phyloP scores from a whole-genome alignment of 2,329 filamentous ascomycete genomes.

The Alternaria longipes region DNA sequence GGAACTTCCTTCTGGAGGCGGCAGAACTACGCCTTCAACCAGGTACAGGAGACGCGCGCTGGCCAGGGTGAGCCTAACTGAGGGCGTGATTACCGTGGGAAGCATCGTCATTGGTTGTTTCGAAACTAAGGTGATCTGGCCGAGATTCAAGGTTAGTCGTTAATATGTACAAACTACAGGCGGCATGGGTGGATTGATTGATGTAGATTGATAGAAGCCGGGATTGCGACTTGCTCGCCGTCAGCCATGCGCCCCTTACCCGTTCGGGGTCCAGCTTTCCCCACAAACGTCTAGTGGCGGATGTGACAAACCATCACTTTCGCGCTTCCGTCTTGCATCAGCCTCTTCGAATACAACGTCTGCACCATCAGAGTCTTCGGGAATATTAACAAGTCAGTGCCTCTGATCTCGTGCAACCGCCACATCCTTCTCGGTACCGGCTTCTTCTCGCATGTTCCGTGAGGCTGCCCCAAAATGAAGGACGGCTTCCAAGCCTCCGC shows the following conservation, averaged over 20 bases:
- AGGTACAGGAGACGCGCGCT: constrained; percentile 37
- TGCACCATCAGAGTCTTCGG: constrained; percentile 32
- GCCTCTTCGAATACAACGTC: constrained; percentile 26
- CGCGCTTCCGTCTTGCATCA: constrained; percentile 27
- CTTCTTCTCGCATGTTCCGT: constrained; percentile 25
- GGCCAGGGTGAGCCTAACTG: constrained; percentile 25
- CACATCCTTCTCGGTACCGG: constrained; percentile 11
- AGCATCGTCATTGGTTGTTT: constrained; percentile 34
- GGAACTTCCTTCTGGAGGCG: constrained; percentile 23
- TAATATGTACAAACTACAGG: constrained; percentile 44
- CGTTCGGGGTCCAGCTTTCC: constrained; percentile 22
- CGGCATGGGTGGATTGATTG: constrained; percentile 42
- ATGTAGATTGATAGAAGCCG: constrained; percentile 49
- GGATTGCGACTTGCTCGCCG: constrained; percentile 40
- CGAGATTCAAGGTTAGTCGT: constrained; percentile 35
- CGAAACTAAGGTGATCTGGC: constrained; percentile 27
- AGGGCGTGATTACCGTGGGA: constrained; percentile 40
- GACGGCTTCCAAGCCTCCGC: constrained; percentile 5
- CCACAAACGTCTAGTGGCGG: constrained; percentile 27
- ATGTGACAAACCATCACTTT: constrained; percentile 13
- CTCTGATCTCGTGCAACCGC: constrained; percentile 15
- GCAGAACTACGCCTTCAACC: constrained; percentile 36
- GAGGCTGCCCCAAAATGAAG: constrained; percentile 31
- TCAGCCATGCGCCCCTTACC: constrained; percentile 22
- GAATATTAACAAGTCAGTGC: constrained; percentile 24